phyloP scores from a whole-genome alignment of 1,139 yeast genomes.

The Candida tropicalis region DNA sequence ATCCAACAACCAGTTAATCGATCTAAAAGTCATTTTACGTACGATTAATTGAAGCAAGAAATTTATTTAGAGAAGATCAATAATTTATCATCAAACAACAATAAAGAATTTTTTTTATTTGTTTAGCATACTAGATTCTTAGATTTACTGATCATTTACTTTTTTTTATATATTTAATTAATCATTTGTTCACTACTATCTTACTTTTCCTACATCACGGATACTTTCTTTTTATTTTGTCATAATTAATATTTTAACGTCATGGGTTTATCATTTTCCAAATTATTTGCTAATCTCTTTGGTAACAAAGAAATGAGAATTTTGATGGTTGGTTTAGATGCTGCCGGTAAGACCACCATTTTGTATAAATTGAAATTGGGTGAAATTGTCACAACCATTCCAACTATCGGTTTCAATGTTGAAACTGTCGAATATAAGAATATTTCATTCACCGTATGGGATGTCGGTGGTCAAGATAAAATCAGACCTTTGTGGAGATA shows the following conservation, averaged over 20 bases:
- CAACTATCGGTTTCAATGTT: conserved; percentile 46
- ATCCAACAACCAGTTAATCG: conserved; percentile 1
- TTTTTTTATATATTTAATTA: not conserved
- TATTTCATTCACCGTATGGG: conserved; percentile 47
- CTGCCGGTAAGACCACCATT: conserved; percentile 48
- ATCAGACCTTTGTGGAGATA: conserved; percentile 49
- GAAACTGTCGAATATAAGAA: conserved; percentile 47
- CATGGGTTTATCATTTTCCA: conserved; percentile 43
- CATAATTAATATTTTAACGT: conserved; percentile 5
- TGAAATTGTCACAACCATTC: conserved; percentile 45
- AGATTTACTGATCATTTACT: conserved; percentile 1
- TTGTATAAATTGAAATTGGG: conserved; percentile 46
- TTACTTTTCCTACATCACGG: not conserved
- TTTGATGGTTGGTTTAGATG: conserved; percentile 47
- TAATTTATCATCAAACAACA: not conserved
- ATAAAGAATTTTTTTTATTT: not conserved
- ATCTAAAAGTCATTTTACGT: not conserved
- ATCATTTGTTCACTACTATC: not conserved
- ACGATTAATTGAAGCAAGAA: not conserved
- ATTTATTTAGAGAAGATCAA: conserved; percentile 1
- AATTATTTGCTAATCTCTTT: conserved; percentile 38
- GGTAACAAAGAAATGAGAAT: conserved; percentile 49
- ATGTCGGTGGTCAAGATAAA: conserved; percentile 49
- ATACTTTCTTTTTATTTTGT: conserved; percentile 1
- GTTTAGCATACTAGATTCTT: conserved; percentile 4